A percentile compares a stretch with the other conserved stretches of the same genome.
Conservation (phyloP, 331 rosid species). For the Pyracantha coccinea region DNA sequence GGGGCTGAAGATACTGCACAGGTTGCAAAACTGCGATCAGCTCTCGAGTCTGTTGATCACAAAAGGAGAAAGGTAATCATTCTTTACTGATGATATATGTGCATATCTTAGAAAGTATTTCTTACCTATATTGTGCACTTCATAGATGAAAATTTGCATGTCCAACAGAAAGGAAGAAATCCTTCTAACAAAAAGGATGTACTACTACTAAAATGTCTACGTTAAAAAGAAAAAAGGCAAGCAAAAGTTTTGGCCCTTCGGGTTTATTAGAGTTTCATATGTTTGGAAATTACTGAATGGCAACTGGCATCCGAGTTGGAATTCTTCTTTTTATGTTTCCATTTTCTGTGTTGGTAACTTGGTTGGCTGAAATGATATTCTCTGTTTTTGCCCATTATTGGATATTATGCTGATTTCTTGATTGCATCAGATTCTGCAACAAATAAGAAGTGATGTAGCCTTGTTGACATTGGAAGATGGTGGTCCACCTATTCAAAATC, state of each 20-base stretch:
- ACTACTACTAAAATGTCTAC: not conserved
- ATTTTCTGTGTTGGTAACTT: not conserved
- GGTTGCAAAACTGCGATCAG: constrained; percentile 88
- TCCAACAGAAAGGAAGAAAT: not conserved
- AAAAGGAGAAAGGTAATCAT: constrained; percentile 86
- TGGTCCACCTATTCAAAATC: constrained; percentile 68
- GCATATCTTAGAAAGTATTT: not conserved
- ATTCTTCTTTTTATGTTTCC: not conserved
- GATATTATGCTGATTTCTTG: constrained; percentile 7
- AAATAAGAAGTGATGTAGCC: constrained; percentile 80
- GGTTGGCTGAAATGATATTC: not conserved
- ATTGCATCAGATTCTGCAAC: constrained; percentile 74
- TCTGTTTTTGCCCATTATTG: not conserved
- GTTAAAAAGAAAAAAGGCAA: too few relatives aligned
- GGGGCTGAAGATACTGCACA: constrained; percentile 83
- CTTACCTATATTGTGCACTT: not conserved
- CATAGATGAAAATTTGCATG: not conserved
- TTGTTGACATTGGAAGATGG: constrained; percentile 78
- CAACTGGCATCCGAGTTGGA: not conserved
- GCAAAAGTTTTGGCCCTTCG: too few relatives aligned
- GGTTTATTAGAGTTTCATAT: not conserved
- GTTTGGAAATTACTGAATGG: too few relatives aligned
- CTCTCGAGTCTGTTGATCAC: constrained; percentile 98
- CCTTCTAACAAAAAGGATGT: not conserved
- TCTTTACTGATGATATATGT: constrained; percentile 3